Percentiles rank a stretch among this genome's conserved stretches.
Evolutionary conservation across 495 filamentous ascomycete species (phyloP).

Genomic region (Cryomyces minteri): DNA sequence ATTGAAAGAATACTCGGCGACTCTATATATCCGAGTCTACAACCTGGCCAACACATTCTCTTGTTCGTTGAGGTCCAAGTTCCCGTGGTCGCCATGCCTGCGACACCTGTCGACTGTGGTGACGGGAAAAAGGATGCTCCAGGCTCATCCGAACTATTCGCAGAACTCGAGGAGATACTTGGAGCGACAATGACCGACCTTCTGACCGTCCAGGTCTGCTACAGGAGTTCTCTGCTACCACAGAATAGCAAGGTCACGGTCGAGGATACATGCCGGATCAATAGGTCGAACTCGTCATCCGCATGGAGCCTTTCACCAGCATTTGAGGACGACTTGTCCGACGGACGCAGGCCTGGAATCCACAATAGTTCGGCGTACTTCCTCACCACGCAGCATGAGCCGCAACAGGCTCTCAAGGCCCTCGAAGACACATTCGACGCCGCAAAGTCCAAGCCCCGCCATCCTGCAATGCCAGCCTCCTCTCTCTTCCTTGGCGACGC

Average conservation of each 20-base stretch:
- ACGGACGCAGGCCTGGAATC: background rate
- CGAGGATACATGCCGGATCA: conserved; percentile 3
- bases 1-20: background rate
- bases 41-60: background rate
- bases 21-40: background rate
- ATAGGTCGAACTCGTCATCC: conserved; percentile 3
- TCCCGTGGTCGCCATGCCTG: too few relatives aligned
- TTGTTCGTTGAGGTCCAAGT: background rate
- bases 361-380: background rate
- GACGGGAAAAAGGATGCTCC: too few relatives aligned
- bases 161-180: conserved; percentile 11
- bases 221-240: conserved; percentile 6
- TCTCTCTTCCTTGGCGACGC: too few relatives aligned
- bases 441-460: too few relatives aligned
- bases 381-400: background rate
- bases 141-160: background rate
- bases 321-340: background rate
- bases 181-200: conserved; percentile 8
- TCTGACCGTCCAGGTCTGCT: conserved; percentile 9
- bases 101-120: too few relatives aligned
- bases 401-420: background rate
- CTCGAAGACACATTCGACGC: too few relatives aligned
- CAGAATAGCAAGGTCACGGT: conserved; percentile 5
- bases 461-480: too few relatives aligned
- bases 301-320: conserved; percentile 1